Evolutionary conservation across 1,284 basidiomycete genomes (phyloP), one percentile per base, ranked within the genome.

Genomic region (Cryptococcus sp.): DNA sequence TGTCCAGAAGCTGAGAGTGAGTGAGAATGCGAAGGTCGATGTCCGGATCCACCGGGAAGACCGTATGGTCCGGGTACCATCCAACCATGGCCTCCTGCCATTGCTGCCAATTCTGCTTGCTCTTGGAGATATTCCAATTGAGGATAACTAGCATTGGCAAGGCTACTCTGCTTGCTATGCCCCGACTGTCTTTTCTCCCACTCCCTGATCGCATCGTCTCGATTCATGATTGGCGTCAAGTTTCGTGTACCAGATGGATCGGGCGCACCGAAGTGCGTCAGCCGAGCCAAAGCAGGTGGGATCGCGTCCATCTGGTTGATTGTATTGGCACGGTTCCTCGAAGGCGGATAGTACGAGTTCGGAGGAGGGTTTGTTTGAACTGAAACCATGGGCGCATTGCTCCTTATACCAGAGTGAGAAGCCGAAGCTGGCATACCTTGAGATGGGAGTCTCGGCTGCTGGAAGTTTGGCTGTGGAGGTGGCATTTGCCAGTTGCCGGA

Each of bases 61-160:
- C 35, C 49, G 50, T 72, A 74, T 36, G 66, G 66, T 33, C 72
- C 70, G n/a, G 70, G 65, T 60, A 72, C 61, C 64, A 74, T 64
- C 65, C 69, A 73, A 5, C 61, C 64, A 37, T 63, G 58, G 47
- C 58, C 52, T 35, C 69, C 65, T 1, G 58, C 57, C 62, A 73
- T 70, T 14, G 84, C 83, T 4, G 85, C 88, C 58, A 90, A 79
- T 75, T 94, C 90, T 1, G 90, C 92, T 71, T 95, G 92, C 72
- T 95, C 90, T 66, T 94, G 90, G 56, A 96, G 75, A 72, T 83
- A 89, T 72, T 94, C 90, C 50, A 95, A 80, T 71, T 92, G 90
- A 5, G 89, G 89, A 67, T 93, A 91, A 31, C 86, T 84, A 65
- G 86, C 83, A 45, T 69, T 64, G 44, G 67, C 71, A 56, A 73